Conservation (phyloP, 164 flowering plant genomes). For the Nymphaea colorata region DNA sequence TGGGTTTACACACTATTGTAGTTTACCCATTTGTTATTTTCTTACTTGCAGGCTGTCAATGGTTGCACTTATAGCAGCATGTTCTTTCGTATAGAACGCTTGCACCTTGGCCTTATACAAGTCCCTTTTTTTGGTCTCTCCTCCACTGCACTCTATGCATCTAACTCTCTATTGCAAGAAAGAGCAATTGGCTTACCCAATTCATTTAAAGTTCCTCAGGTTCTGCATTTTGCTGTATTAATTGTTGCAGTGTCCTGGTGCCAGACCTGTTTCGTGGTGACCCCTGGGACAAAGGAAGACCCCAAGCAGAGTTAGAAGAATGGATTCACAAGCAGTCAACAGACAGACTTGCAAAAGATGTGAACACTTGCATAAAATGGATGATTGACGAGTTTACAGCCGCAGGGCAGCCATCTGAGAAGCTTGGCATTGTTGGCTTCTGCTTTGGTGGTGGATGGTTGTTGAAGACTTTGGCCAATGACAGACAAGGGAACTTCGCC, state of each 20-base stretch:
- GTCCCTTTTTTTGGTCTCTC: no score
- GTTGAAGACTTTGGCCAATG: constrained; percentile 52
- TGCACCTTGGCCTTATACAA: no score
- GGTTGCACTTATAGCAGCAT: not conserved
- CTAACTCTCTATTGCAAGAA: not conserved
- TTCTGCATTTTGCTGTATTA: not conserved
- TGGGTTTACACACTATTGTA: no score
- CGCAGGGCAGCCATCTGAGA: constrained; percentile 46
- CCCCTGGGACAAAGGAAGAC: constrained; percentile 56
- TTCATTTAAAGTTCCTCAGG: not conserved
- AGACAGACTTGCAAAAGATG: constrained; percentile 36
- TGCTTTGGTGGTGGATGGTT: constrained; percentile 75
- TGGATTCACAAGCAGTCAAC: constrained; percentile 43
- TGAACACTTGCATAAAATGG: constrained; percentile 54
- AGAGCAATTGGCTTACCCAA: not conserved
- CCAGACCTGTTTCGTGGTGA: constrained; percentile 79
- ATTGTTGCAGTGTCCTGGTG: constrained; percentile 62
- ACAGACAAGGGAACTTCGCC: constrained; percentile 38
- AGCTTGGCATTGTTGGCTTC: constrained; percentile 78
- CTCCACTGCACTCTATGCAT: no score
- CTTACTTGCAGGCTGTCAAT: not conserved
- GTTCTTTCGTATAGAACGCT: not conserved
- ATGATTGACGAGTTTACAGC: constrained; percentile 67
- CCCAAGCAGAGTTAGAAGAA: constrained; percentile 27
- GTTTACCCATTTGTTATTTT: no score